A percentile compares a stretch with the other conserved stretches of the same genome.
phyloP scores from a whole-genome alignment of 768 basidiomycete species.

The Mycena polygramma region DNA sequence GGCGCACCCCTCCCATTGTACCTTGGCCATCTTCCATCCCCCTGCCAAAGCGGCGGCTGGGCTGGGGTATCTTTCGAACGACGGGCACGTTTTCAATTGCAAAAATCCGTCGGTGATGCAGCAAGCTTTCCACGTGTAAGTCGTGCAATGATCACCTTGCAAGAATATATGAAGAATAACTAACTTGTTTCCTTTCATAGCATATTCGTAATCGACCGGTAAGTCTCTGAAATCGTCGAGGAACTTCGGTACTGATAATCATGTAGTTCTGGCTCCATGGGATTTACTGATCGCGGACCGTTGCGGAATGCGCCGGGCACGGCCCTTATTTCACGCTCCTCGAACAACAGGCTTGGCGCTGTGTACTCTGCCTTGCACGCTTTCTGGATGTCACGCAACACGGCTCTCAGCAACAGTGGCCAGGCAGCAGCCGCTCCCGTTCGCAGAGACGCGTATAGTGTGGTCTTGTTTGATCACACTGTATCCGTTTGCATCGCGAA shows the following conservation, averaged over 20 bases:
- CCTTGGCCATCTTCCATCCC: conserved; percentile 62
- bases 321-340: conserved; percentile 16
- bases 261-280: conserved; percentile 63
- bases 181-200: conserved; percentile 45
- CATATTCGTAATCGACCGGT: conserved; percentile 68
- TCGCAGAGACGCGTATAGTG: conserved; percentile 46
- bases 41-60: conserved; percentile 45
- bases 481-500: conserved; percentile 48
- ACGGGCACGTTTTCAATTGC: conserved; percentile 65
- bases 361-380: conserved; percentile 54
- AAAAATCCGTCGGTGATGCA: conserved; percentile 61
- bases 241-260: not conserved
- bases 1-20: conserved; percentile 62
- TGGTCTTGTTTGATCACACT: conserved; percentile 57
- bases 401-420: conserved; percentile 24
- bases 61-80: conserved; percentile 61
- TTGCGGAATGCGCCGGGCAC: conserved; percentile 56
- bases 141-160: not conserved
- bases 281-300: conserved; percentile 51
- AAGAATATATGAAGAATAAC: not conserved
- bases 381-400: conserved; percentile 39
- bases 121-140: conserved; percentile 68
- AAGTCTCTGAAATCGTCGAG: conserved; percentile 5
- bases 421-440: conserved; percentile 12
- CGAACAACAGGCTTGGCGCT: conserved; percentile 63